Evolutionary conservation across 1,284 basidiomycete species (phyloP), one percentile per base, ranked within the genome.

Genomic region (Cystobasidiaceae sp.): DNA sequence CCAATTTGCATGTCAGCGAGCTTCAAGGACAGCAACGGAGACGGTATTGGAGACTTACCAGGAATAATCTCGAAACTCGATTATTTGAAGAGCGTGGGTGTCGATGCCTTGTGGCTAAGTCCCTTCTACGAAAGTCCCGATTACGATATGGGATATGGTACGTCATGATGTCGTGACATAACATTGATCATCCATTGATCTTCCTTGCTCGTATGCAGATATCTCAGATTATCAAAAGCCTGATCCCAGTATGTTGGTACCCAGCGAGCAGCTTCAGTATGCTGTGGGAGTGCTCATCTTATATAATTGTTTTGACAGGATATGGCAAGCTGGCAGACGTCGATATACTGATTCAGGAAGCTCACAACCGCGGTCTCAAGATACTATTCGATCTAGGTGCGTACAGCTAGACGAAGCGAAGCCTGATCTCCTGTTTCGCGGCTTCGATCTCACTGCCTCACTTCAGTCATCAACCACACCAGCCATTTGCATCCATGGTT

Each of bases 1-100:
- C n/a, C n/a, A n/a, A n/a, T n/a, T n/a, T n/a, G n/a, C n/a, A n/a
- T n/a, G n/a, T n/a, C n/a, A n/a, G n/a, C n/a, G n/a, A n/a, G n/a
- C n/a, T 90, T 88, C 79, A 80, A 79, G 66, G 87, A 89, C 73
- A 82, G 84, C 43, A 88, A 87, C 68, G 85, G 84, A 7, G 86
- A 88, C 75, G 87, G 86, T 0, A 80, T 87, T 66, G 87, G 88
- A 17, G 87, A 89, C 75, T 80, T 89, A 39, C 81, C 81, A 41
- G 86, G 86, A 9, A 87, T 89, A 68, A 76, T 78, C 33, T 73
- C 78, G 28, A 85, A 85, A 72, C 78, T 88, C 15, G 86, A 86
- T 71, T 87, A 90, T 75, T 80, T 90, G 32, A 81, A 81, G 39
- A 86, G 87, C 15, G 79, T 90, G 7, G 87, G 87, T 3, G 82